Evolutionary conservation across 331 rosid genomes (phyloP).

Genomic region (Quercus phellos): DNA sequence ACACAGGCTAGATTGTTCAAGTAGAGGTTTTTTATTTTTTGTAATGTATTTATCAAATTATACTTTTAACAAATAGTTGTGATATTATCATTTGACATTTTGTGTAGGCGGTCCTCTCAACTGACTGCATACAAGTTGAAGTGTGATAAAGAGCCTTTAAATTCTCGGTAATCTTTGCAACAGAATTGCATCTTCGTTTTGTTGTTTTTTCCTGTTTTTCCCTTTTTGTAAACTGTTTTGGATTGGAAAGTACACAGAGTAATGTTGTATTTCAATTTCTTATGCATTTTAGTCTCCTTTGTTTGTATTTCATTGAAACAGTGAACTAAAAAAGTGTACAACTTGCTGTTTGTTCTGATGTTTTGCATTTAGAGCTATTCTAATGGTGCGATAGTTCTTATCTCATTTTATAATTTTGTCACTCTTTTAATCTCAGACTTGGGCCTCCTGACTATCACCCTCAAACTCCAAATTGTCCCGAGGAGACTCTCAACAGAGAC

Average conservation of each 20-base stretch:
- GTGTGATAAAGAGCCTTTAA: conserved; percentile 91
- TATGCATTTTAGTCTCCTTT: conserved; percentile 2
- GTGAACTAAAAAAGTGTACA: conserved; percentile 4
- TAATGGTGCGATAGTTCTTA: conserved; percentile 1
- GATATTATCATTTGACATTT: not conserved
- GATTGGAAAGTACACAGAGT: not conserved
- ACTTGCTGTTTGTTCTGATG: not conserved
- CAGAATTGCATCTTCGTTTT: not conserved
- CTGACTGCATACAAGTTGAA: conserved; percentile 77
- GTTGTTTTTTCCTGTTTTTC: conserved; percentile 2
- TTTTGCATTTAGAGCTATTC: conserved; percentile 3
- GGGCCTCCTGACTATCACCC: conserved; percentile 93
- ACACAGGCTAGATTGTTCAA: not conserved
- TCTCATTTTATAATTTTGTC: conserved; percentile 13
- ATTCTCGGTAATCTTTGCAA: conserved; percentile 56
- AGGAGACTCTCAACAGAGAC: conserved; percentile 89
- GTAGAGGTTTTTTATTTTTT: not conserved
- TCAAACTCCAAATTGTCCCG: conserved; percentile 84
- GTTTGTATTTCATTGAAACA: conserved; percentile 4
- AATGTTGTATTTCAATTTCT: not conserved
- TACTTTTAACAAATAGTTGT: too few species aligned
- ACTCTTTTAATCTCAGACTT: conserved; percentile 52
- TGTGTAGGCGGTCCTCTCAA: conserved; percentile 76
- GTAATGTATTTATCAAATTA: not conserved
- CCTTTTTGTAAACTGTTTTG: not conserved